Base-by-base conservation (phyloP, 176 grass and related monocot species). In the Dendrocalamus sinicus region DNA sequence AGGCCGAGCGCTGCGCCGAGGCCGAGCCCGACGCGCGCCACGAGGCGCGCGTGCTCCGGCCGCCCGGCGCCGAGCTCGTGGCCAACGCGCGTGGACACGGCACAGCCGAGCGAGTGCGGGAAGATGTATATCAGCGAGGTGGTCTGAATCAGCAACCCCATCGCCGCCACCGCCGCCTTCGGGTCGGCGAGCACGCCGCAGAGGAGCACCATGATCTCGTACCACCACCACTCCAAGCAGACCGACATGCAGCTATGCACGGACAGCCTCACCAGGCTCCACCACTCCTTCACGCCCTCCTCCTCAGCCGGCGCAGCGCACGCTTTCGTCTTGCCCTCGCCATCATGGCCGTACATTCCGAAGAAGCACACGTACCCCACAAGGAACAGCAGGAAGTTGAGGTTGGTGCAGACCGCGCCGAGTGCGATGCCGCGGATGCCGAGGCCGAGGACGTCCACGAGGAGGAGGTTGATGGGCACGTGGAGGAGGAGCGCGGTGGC, bases 211-310 rank as follows among this genome's bases (percentile, higher is more conserved):
- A 94, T 97, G 83, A 97, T 97, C 90, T 97, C 94, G 70, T 97
- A 97, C 94, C 94, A 97, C 94, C 94, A 97, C 94, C 94, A 97
- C 54, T 97, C 94, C 26, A 97, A 22, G 88, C 94, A 97, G 15
- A 97, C 95, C 3, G 92, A 92, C 78, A 92, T 90, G 88, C 95
- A 97, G 85, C 95, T 97, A 26, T 93, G 92, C 72, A 97, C 89
- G 59, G 88, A 93, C 35, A 97, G 81, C 24, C 85, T 79, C 19
- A 94, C 76, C 58, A 97, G 84, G 26, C 83, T 63, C 84, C 89
- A 79, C 92, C 92, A 97, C 50, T 90, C 86, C 64, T 41, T 48
- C 17, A 74, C 67, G 35, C 16, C 30, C 45, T 81, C 89, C 67
- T 61, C 77, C 5, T 71, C 65, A 13, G 8, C 32, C 14, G 30